Evolutionary conservation across 306 rosid genomes (phyloP).

Genomic region (Ochetophila trinervis): DNA sequence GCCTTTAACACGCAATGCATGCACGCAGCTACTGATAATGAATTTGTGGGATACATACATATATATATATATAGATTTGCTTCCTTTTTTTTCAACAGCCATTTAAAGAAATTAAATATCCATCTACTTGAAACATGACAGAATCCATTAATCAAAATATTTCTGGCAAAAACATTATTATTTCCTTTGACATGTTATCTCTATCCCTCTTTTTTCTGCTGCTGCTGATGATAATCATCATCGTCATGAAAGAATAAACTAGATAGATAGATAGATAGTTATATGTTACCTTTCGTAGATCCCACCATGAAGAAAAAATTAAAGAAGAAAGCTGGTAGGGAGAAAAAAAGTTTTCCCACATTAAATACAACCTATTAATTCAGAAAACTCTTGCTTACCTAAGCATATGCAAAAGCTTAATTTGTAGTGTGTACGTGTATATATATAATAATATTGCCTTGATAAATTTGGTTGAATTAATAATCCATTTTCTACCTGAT

Average conservation of each 20-base stretch:
- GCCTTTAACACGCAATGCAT: too few species aligned
- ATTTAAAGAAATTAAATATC: constrained; percentile 25
- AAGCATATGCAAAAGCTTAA: background rate
- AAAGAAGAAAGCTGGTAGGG: background rate
- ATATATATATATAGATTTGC: too few species aligned
- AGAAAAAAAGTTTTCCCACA: background rate
- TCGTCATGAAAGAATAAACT: too few species aligned
- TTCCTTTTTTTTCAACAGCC: constrained; percentile 11
- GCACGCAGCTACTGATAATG: constrained; percentile 19
- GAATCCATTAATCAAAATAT: too few species aligned
- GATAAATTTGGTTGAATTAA: background rate
- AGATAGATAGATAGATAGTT: too few species aligned
- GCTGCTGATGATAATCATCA: too few species aligned
- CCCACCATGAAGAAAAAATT: background rate
- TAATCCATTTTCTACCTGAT: background rate
- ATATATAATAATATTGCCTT: too few species aligned
- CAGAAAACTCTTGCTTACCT: constrained; percentile 11
- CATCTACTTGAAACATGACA: background rate
- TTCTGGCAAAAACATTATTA: too few species aligned
- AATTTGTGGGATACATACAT: too few species aligned
- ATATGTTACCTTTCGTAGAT: background rate
- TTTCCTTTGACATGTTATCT: too few species aligned
- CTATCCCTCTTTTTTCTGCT: too few species aligned
- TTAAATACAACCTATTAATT: background rate
- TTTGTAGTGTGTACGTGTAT: too few species aligned